Evolutionary conservation across 345 rosid species (phyloP).

Genomic region (Alliaria petiolata): DNA sequence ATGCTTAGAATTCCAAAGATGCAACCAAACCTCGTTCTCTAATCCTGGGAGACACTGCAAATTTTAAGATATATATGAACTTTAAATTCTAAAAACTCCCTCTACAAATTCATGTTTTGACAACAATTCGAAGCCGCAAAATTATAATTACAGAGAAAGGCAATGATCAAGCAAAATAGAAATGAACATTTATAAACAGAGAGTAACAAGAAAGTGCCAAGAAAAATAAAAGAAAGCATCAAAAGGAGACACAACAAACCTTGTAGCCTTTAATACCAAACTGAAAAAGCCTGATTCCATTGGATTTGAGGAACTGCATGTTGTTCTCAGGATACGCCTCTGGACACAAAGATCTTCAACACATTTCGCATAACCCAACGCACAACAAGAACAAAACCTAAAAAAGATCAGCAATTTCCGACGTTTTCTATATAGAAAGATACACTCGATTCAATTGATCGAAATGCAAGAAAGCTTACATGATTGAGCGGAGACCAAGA

Average conservation of each 20-base stretch:
- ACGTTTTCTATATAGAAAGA: neutral
- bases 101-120: too few relatives aligned
- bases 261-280: conserved; percentile 88
- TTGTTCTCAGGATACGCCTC: conserved; percentile 84
- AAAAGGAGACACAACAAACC: conserved; percentile 38
- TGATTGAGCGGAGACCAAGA: conserved; percentile 91
- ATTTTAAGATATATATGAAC: neutral
- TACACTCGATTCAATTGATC: neutral
- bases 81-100: neutral
- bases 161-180: conserved; percentile 1
- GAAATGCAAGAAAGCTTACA: conserved; percentile 42
- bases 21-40: conserved; percentile 35
- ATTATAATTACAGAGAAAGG: conserved; percentile 3
- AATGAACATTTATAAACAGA: neutral
- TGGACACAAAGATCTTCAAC: conserved; percentile 76
- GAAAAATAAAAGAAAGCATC: neutral
- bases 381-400: neutral
- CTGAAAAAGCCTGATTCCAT: conserved; percentile 77
- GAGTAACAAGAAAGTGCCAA: neutral
- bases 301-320: conserved; percentile 69
- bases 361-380: neutral
- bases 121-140: neutral
- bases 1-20: conserved; percentile 27
- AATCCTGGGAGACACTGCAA: conserved; percentile 34
- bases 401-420: neutral